A percentile compares a stretch with the other conserved stretches of the same genome.
phyloP scores from a whole-genome alignment of 257 asterid genomes.

The Penstemon newberryi region DNA sequence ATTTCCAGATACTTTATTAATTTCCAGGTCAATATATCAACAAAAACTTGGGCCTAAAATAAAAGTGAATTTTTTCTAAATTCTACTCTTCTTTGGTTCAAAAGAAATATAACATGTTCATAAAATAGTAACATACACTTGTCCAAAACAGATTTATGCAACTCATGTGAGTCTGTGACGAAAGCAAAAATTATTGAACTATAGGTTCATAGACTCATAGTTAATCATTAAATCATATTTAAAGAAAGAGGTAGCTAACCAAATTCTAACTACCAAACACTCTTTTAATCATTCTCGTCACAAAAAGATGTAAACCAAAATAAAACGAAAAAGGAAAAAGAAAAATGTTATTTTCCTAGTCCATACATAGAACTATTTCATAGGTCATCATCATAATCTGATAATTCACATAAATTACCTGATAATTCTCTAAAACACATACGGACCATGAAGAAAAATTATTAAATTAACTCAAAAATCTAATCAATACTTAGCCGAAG shows the following conservation, averaged over 20 bases:
- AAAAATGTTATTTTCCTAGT: not conserved
- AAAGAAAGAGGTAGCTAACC: not conserved
- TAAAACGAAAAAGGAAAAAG: no score
- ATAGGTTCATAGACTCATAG: not conserved
- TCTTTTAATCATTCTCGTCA: not conserved
- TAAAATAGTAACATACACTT: no score
- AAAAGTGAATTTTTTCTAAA: no score
- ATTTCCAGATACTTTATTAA: no score
- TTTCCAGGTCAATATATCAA: no score
- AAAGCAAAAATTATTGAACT: no score
- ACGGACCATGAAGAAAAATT: not conserved
- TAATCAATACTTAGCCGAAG: slow-evolving; percentile 36
- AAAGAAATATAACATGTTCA: no score
- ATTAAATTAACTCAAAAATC: not conserved
- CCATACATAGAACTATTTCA: not conserved
- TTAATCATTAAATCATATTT: not conserved
- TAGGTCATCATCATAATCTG: not conserved
- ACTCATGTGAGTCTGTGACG: no score
- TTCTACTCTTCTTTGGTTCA: no score
- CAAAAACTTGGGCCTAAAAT: no score
- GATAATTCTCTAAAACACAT: not conserved
- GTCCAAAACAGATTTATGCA: no score
- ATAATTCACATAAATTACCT: not conserved
- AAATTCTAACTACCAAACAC: not conserved
- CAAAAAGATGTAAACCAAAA: no score